Conservation (phyloP, 306 rosid genomes). For the Benincasa hispida region DNA sequence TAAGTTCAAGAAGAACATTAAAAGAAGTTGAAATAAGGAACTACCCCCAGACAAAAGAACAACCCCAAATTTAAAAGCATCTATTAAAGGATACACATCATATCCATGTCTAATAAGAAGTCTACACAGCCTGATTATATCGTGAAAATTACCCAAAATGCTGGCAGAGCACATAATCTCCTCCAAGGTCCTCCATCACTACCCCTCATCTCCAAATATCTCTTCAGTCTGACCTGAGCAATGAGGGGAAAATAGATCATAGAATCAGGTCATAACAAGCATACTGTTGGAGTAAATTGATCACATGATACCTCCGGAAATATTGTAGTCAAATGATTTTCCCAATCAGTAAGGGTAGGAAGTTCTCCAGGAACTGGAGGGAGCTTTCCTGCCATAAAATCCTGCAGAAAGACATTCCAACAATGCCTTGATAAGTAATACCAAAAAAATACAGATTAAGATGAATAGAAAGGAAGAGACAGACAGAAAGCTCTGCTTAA, state of each 20-base stretch:
- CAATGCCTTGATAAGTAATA: not conserved
- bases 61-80: not conserved
- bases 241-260: constrained; percentile 3
- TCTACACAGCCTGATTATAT: constrained; percentile 9
- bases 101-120: constrained; percentile 1
- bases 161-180: constrained; percentile 96
- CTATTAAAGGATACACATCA: not conserved
- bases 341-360: constrained; percentile 95
- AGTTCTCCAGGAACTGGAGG: constrained; percentile 77
- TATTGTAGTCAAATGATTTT: constrained; percentile 92
- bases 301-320: constrained; percentile 67
- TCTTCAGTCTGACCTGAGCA: constrained; percentile 87
- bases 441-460: not conserved
- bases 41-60: not conserved
- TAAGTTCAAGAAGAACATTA: not conserved
- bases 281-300: constrained; percentile 3
- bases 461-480: not conserved
- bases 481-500: not conserved
- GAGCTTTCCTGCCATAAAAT: constrained; percentile 81
- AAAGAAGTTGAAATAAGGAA: not conserved
- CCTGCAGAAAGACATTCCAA: constrained; percentile 35
- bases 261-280: constrained; percentile 15
- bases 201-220: constrained; percentile 99
- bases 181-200: constrained; percentile 99
- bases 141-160: constrained; percentile 68